These are phyloP conservation scores for Penicillium salamii DNA, from an alignment of 495 filamentous ascomycete genomes.

Conservation along the genomic window DNA sequence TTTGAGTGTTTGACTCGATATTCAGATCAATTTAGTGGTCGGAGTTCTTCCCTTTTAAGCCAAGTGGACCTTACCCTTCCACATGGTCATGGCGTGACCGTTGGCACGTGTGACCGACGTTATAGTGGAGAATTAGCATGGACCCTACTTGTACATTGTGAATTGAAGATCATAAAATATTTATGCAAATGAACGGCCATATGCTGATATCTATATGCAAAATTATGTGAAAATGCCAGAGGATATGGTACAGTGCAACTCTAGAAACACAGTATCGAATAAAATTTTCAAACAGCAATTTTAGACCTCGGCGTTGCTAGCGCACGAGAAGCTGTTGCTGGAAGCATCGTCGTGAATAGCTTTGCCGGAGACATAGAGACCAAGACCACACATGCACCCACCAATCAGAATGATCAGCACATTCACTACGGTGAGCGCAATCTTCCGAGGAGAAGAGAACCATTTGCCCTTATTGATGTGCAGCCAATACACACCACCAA, in stretches of 20 bases:
- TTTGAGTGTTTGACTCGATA: too few relatives aligned
- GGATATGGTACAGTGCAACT: conserved; percentile 4
- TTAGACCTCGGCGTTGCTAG: conserved; percentile 22
- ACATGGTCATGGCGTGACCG: too few relatives aligned
- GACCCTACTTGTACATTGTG: too few relatives aligned
- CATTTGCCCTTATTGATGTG: conserved; percentile 38
- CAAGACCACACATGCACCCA: conserved; percentile 34
- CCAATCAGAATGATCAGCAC: conserved; percentile 31
- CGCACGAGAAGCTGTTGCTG: conserved; percentile 35
- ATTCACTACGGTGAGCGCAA: conserved; percentile 35
- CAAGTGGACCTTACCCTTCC: too few relatives aligned
- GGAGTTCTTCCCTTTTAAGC: too few relatives aligned
- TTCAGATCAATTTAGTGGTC: too few relatives aligned
- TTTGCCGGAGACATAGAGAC: conserved; percentile 37
- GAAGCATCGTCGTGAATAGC: conserved; percentile 31
- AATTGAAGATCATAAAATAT: too few relatives aligned
- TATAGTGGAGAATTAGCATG: too few relatives aligned
- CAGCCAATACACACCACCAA: conserved; percentile 45
- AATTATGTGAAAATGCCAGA: conserved; percentile 10
- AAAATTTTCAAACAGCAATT: neutral
- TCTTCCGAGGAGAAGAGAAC: conserved; percentile 33
- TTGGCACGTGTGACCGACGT: too few relatives aligned
- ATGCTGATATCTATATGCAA: neutral
- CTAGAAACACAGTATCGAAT: neutral
- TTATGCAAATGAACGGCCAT: conserved; percentile 1